Conservation (phyloP, 1,139 yeast genomes). For the Insectozyma bohioensis region DNA sequence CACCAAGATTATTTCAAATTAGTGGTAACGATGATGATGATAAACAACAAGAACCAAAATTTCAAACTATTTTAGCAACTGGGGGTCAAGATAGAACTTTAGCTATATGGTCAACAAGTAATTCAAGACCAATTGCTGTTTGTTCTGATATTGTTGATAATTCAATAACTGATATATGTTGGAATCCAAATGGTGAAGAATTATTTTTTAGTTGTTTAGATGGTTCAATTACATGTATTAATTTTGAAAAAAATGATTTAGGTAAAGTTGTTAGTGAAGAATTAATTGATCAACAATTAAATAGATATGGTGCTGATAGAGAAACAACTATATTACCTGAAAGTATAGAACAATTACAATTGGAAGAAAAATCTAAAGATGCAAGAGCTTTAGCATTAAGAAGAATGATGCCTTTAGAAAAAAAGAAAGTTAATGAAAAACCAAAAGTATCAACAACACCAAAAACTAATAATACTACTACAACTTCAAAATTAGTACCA, state of each 20-base stretch:
- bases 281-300: constrained; percentile 61
- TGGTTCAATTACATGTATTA: constrained; percentile 74
- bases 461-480: constrained; percentile 2
- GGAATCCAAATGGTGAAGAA: constrained; percentile 76
- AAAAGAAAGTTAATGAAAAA: neutral
- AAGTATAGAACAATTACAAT: constrained; percentile 69
- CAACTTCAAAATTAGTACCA: constrained; percentile 6
- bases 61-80: constrained; percentile 64
- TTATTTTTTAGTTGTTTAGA: constrained; percentile 79
- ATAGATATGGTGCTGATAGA: constrained; percentile 84
- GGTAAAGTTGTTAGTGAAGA: constrained; percentile 74
- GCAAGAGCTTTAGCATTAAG: constrained; percentile 10
- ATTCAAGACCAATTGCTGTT: constrained; percentile 61
- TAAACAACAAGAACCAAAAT: constrained; percentile 16
- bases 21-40: constrained; percentile 14
- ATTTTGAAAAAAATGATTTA: constrained; percentile 68
- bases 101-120: constrained; percentile 68
- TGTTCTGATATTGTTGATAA: constrained; percentile 61
- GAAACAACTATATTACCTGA: constrained; percentile 86
- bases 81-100: constrained; percentile 78
- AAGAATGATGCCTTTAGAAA: constrained; percentile 11
- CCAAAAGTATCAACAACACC: constrained; percentile 7
- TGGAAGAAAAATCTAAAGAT: constrained; percentile 53
- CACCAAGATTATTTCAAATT: constrained; percentile 63
- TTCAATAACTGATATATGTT: constrained; percentile 70